Percentiles rank a stretch among this genome's conserved stretches.
phyloP scores from a whole-genome alignment of 805 yeast species.

The Starmerella apis region DNA sequence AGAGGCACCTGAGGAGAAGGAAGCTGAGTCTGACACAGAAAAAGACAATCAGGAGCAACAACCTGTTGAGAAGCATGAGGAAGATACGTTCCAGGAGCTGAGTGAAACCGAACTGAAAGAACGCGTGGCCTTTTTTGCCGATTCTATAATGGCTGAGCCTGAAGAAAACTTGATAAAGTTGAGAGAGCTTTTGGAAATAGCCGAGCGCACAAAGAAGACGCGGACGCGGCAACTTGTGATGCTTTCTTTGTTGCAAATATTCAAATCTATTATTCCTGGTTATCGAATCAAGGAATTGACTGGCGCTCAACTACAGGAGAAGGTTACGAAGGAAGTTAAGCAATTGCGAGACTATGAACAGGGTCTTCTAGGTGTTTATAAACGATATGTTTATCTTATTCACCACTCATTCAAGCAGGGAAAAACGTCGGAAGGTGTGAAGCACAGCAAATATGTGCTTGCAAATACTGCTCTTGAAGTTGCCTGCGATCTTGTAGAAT shows the following conservation, averaged over 20 bases:
- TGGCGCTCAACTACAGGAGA: slow-evolving; percentile 71
- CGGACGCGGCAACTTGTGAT: slow-evolving; percentile 57
- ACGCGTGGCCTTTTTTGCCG: slow-evolving; percentile 72
- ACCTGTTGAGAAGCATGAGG: background rate
- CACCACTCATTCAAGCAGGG: slow-evolving; percentile 36
- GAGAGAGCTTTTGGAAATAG: slow-evolving; percentile 38
- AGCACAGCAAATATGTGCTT: slow-evolving; percentile 22
- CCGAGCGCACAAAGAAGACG: slow-evolving; percentile 34
- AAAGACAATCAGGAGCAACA: no score
- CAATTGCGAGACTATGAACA: slow-evolving; percentile 73
- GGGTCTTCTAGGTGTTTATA: slow-evolving; percentile 57
- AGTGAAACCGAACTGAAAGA: slow-evolving; percentile 57
- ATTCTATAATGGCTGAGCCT: slow-evolving; percentile 71
- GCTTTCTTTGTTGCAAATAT: slow-evolving; percentile 71
- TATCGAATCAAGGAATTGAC: slow-evolving; percentile 75
- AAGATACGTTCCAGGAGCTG: slow-evolving; percentile 39
- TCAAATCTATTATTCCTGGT: slow-evolving; percentile 77
- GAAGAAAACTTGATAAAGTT: slow-evolving; percentile 66
- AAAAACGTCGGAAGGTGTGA: slow-evolving; percentile 15
- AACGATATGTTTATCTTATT: slow-evolving; percentile 51
- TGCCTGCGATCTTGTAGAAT: slow-evolving; percentile 61
- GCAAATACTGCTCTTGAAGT: slow-evolving; percentile 50
- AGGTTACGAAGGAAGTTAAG: slow-evolving; percentile 73
- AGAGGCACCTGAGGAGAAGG: slow-evolving; percentile 29
- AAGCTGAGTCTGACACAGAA: slow-evolving; percentile 25